phyloP scores from a whole-genome alignment of 2,329 filamentous ascomycete species.

The Hirsutella thompsonii region DNA sequence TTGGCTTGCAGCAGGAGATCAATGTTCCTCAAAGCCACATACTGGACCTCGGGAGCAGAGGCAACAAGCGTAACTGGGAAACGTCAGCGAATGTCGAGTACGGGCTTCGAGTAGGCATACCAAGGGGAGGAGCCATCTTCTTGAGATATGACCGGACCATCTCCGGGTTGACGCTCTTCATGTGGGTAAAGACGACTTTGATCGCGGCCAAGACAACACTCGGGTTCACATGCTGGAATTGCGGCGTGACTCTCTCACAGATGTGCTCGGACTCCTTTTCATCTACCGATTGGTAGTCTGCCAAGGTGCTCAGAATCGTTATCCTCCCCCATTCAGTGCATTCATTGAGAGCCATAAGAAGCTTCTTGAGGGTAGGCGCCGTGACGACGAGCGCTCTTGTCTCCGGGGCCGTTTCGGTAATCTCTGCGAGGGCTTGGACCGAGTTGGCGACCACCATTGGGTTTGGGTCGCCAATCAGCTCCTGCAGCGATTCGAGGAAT shows the following conservation, averaged over 20 bases:
- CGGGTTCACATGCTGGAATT: conserved; percentile 97
- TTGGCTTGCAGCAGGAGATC: conserved; percentile 92
- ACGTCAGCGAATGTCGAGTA: not conserved
- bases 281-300: conserved; percentile 77
- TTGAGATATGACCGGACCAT: conserved; percentile 77
- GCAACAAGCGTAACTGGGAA: conserved; percentile 78
- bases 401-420: conserved; percentile 79
- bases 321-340: conserved; percentile 98
- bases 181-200: conserved; percentile 94
- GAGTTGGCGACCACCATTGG: conserved; percentile 99
- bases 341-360: conserved; percentile 91
- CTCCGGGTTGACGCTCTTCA: conserved; percentile 71
- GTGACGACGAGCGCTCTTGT: conserved; percentile 78
- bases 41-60: conserved; percentile 92
- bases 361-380: conserved; percentile 76
- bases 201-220: conserved; percentile 95
- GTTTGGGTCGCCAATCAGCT: conserved; percentile 93
- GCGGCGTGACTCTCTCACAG: conserved; percentile 87
- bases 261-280: conserved; percentile 96
- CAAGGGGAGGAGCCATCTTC: conserved; percentile 95
- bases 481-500: conserved; percentile 85
- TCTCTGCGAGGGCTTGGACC: conserved; percentile 86
- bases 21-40: conserved; percentile 91
- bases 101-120: conserved; percentile 26
- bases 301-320: conserved; percentile 79